phyloP scores from a whole-genome alignment of 345 rosid genomes.

The Sonneratia alba region DNA sequence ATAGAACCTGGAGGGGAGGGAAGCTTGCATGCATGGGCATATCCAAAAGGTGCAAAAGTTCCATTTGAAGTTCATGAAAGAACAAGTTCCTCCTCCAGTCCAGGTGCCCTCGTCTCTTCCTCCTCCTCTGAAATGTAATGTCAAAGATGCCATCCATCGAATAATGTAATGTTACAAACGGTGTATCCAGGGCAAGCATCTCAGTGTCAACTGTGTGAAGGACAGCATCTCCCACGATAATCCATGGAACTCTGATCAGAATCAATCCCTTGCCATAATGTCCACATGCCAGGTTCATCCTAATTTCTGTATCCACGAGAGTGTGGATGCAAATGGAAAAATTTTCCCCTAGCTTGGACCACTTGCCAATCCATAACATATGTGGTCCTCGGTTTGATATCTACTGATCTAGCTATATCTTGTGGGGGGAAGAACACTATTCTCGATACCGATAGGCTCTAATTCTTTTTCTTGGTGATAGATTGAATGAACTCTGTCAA shows the following conservation, averaged over 20 bases:
- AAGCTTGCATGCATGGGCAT: background rate
- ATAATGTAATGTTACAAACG: background rate
- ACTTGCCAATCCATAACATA: background rate
- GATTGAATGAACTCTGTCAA: too few relatives aligned
- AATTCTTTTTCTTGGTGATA: too few relatives aligned
- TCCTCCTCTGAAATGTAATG: background rate
- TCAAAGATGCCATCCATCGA: background rate
- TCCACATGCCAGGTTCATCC: background rate
- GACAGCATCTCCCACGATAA: too few relatives aligned
- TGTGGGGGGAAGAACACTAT: background rate
- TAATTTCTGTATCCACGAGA: background rate
- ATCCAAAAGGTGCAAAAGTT: background rate
- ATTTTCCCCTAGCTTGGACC: background rate
- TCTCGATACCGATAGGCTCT: background rate
- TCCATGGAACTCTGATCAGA: background rate
- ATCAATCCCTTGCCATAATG: background rate
- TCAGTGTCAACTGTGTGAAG: too few relatives aligned
- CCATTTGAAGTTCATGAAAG: too few relatives aligned
- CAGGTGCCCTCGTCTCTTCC: background rate
- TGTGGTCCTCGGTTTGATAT: background rate
- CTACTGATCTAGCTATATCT: background rate
- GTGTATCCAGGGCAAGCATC: background rate
- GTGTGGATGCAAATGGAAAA: background rate
- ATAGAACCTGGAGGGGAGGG: background rate
- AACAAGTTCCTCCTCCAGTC: background rate